phyloP scores from a whole-genome alignment of 164 flowering plant genomes.

The Tetracentron sinense region DNA sequence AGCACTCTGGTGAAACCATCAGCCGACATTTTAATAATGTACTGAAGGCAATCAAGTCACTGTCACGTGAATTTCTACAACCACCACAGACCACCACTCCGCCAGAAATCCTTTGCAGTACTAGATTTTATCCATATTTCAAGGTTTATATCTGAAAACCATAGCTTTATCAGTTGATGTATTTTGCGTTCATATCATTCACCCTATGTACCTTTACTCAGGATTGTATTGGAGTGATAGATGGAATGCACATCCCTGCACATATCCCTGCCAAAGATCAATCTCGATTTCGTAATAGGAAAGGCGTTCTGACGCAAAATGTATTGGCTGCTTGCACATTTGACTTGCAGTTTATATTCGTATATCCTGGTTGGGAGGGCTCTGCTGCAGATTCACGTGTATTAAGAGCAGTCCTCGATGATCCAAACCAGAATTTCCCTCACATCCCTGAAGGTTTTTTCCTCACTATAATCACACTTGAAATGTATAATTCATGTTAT shows the following conservation, averaged over 20 bases:
- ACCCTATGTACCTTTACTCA: conserved; percentile 13
- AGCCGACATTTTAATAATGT: conserved; percentile 74
- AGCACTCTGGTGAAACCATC: conserved; percentile 81
- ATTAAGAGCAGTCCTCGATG: conserved; percentile 57
- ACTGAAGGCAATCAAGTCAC: conserved; percentile 68
- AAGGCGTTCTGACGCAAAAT: conserved; percentile 62
- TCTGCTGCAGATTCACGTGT: conserved; percentile 70
- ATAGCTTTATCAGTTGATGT: background rate
- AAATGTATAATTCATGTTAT: background rate
- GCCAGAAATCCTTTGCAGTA: conserved; percentile 37
- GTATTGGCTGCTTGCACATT: conserved; percentile 83
- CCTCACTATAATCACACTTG: background rate
- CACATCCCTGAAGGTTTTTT: conserved; percentile 56
- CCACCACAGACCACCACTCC: conserved; percentile 46
- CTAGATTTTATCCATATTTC: conserved; percentile 61
- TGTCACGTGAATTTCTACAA: conserved; percentile 58
- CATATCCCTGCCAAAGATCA: conserved; percentile 75
- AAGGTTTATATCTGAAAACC: conserved; percentile 34
- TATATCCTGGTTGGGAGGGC: conserved; percentile 92
- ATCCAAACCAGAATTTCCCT: conserved; percentile 79
- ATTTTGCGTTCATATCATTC: background rate
- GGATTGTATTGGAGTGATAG: conserved; percentile 84
- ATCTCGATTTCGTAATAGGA: conserved; percentile 61
- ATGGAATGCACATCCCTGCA: conserved; percentile 73
- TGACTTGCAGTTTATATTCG: conserved; percentile 69